Evolutionary conservation across 257 asterid genomes (phyloP).

Genomic region (Parsonsia alboflavescens): DNA sequence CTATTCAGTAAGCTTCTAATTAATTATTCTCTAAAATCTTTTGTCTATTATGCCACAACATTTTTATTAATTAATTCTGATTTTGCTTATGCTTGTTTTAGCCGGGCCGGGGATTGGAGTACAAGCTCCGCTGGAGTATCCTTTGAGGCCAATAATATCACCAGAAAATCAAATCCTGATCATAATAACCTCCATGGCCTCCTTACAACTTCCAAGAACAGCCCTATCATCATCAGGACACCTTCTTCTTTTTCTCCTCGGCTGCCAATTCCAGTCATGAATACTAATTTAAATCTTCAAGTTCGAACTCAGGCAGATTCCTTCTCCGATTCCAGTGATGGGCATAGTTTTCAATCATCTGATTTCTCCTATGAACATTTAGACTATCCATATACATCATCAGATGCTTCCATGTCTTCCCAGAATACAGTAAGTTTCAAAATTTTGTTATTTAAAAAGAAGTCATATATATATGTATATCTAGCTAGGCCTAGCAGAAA

Average conservation of each 20-base stretch:
- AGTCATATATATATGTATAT: too few relatives aligned
- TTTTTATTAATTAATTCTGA: neutral
- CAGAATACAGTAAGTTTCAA: slow-evolving; percentile 29
- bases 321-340: slow-evolving; percentile 26
- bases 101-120: slow-evolving; percentile 44
- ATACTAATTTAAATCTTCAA: slow-evolving; percentile 26
- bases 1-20: slow-evolving; percentile 30
- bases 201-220: slow-evolving; percentile 14
- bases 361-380: slow-evolving; percentile 28
- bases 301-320: slow-evolving; percentile 22
- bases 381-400: slow-evolving; percentile 20
- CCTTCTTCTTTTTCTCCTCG: slow-evolving; percentile 8
- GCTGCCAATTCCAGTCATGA: slow-evolving; percentile 7
- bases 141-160: slow-evolving; percentile 21
- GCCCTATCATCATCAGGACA: neutral
- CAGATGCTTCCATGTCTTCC: slow-evolving; percentile 28
- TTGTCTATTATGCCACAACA: too few relatives aligned
- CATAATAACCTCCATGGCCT: slow-evolving; percentile 5
- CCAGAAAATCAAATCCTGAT: slow-evolving; percentile 12
- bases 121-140: slow-evolving; percentile 27
- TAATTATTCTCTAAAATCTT: too few relatives aligned
- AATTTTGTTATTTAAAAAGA: too few relatives aligned
- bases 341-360: slow-evolving; percentile 23
- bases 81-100: slow-evolving; percentile 12
- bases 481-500: too few relatives aligned